Conservation (phyloP, 106 monocot genomes). For the Platanthera zijinensis region DNA sequence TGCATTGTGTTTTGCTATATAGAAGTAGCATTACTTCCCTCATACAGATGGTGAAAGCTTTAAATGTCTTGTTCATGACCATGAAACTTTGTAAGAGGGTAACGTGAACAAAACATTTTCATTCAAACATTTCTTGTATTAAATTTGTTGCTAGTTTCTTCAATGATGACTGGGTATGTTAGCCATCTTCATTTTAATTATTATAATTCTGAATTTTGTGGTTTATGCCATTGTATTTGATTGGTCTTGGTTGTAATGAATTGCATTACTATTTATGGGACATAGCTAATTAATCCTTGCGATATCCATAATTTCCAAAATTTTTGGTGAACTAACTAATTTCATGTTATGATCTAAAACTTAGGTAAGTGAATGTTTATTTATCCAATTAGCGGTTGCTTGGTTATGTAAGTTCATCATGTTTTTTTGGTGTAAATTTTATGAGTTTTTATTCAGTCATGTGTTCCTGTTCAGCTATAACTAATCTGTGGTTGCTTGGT, state of each 20-base stretch:
- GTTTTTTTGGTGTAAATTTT: too few species aligned
- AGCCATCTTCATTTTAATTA: too few species aligned
- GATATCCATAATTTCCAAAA: background rate
- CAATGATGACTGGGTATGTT: too few species aligned
- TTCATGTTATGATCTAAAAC: too few species aligned
- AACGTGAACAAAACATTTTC: background rate
- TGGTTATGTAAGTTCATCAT: too few species aligned
- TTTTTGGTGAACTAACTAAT: background rate
- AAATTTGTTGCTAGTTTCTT: conserved; percentile 79
- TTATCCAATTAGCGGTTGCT: too few species aligned
- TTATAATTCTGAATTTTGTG: background rate
- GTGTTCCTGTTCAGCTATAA: too few species aligned
- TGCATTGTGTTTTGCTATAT: background rate
- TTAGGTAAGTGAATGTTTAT: too few species aligned
- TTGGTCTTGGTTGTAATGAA: background rate
- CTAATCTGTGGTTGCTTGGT: too few species aligned
- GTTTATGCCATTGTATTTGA: background rate
- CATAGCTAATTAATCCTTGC: background rate
- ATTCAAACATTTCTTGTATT: too few species aligned
- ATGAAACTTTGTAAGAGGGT: background rate
- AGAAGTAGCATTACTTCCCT: background rate
- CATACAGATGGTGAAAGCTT: too few species aligned
- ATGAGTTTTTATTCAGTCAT: too few species aligned
- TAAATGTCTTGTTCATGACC: background rate
- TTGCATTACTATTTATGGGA: background rate